Base-by-base conservation (phyloP, 2,329 filamentous ascomycete species). In the Xylaria sp. region DNA sequence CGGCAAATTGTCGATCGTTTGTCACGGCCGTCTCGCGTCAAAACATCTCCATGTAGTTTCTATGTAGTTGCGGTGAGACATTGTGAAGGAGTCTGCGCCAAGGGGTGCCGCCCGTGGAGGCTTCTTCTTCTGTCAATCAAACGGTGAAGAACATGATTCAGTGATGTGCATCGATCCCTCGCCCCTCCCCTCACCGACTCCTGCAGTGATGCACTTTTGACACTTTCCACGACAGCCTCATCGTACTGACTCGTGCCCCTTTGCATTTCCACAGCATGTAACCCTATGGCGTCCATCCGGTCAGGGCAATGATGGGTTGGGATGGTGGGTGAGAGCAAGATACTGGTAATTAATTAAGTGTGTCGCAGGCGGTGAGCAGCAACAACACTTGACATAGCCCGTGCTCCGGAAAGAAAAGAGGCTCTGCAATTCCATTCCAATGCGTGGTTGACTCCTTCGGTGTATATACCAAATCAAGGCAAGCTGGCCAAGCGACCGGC, bases 141-240 rank as follows among this genome's bases (percentile, higher is more conserved):
- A 58, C 27, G 33, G 35, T 17, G 35, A 48, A 43, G 40, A 52
- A n/a, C n/a, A 4, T 31, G 41, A 25, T 4, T 48, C 19, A 19
- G 47, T 43, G 54, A 35, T 33, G 13, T 40, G 52, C 52, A 38
- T 38, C 4, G 6, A 19, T 29, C 25, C 21, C 29, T 27, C 17
- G 7, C n/a, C 15, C 29, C 29, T 33, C 8, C 19, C 38, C 35
- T 61, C 58, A 61, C 58, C 58, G 58, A 61, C 58, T 58, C 13
- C 9, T 8, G 8, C 33, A 8, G 8, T 21, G 19, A 17, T 19
- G 5, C 19, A 9, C 31, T 17, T 19, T n/a, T 35, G 19, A n/a
- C 11, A 2, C 2, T 44, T 27, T 21, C n/a, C 10, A 27, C 35
- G 46, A 19, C 23, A 52, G 29, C 29, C 40, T 56, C 6, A 19